Evolutionary conservation across 495 filamentous ascomycete genomes (phyloP).

Genomic region (Neurospora sp.): DNA sequence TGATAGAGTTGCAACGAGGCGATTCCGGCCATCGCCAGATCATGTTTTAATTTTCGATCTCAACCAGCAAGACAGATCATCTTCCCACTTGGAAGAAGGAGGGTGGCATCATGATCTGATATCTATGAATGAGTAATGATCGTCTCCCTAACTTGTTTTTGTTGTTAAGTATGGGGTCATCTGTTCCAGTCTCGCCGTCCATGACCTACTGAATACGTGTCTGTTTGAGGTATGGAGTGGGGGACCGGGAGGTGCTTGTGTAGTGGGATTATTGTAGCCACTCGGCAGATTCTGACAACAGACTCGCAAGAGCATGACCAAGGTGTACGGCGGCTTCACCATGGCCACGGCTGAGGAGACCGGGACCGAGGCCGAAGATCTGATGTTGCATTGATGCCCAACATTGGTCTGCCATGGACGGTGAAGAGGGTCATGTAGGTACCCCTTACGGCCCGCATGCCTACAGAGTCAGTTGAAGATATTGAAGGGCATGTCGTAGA

Average conservation of each 20-base stretch:
- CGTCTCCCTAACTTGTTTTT: neutral
- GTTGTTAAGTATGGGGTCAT: neutral
- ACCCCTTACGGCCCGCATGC: neutral
- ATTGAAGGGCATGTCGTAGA: neutral
- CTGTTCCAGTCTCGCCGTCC: neutral
- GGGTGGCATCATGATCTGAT: neutral
- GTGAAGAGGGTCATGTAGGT: constrained; percentile 1
- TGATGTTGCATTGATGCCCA: constrained; percentile 9
- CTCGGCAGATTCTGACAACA: neutral
- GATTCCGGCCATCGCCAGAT: neutral
- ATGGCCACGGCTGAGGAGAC: neutral
- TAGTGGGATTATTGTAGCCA: neutral
- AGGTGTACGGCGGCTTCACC: neutral
- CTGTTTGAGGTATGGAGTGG: neutral
- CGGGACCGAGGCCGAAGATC: constrained; percentile 6
- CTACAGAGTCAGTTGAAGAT: neutral
- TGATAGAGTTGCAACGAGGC: neutral
- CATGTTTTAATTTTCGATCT: neutral
- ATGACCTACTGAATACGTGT: neutral
- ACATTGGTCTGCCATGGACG: neutral
- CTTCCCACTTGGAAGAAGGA: neutral
- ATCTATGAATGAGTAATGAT: neutral
- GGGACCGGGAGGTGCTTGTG: neutral
- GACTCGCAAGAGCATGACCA: neutral
- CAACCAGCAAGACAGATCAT: neutral